These are phyloP conservation scores for Spathaspora passalidarum DNA, from an alignment of 805 yeast genomes.

Conservation along the genomic window DNA sequence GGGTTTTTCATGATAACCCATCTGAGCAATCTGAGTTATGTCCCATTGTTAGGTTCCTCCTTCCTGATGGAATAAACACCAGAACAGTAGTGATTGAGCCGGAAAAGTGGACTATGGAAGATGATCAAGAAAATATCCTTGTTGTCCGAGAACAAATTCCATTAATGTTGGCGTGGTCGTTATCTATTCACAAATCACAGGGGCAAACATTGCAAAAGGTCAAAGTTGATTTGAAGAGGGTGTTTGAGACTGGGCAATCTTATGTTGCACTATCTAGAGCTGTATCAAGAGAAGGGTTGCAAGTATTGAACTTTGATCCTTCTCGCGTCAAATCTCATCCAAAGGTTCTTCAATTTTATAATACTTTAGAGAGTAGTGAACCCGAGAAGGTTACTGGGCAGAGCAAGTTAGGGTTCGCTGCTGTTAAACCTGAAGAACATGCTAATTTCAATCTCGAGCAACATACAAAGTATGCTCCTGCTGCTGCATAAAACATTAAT, in stretches of 20 bases:
- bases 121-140: slow-evolving; percentile 62
- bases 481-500: neutral
- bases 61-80: slow-evolving; percentile 63
- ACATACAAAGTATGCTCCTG: neutral
- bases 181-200: slow-evolving; percentile 93
- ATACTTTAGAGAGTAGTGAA: slow-evolving; percentile 29
- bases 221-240: slow-evolving; percentile 78
- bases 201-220: slow-evolving; percentile 83
- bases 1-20: slow-evolving; percentile 41
- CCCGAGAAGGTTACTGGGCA: neutral
- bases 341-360: slow-evolving; percentile 69
- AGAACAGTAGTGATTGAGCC: slow-evolving; percentile 78
- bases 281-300: slow-evolving; percentile 75
- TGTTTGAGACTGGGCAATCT: slow-evolving; percentile 92
- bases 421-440: neutral
- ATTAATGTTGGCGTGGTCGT: slow-evolving; percentile 90
- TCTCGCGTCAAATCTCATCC: slow-evolving; percentile 65
- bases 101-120: slow-evolving; percentile 79
- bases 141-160: slow-evolving; percentile 83
- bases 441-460: too few species aligned
- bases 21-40: slow-evolving; percentile 43
- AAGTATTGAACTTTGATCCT: slow-evolving; percentile 69
- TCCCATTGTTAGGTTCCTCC: slow-evolving; percentile 77
- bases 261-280: slow-evolving; percentile 96
- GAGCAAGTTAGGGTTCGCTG: neutral